A percentile compares a stretch with the other conserved stretches of the same genome.
phyloP scores from a whole-genome alignment of 768 basidiomycete species.

The Tephrocybe rancida region DNA sequence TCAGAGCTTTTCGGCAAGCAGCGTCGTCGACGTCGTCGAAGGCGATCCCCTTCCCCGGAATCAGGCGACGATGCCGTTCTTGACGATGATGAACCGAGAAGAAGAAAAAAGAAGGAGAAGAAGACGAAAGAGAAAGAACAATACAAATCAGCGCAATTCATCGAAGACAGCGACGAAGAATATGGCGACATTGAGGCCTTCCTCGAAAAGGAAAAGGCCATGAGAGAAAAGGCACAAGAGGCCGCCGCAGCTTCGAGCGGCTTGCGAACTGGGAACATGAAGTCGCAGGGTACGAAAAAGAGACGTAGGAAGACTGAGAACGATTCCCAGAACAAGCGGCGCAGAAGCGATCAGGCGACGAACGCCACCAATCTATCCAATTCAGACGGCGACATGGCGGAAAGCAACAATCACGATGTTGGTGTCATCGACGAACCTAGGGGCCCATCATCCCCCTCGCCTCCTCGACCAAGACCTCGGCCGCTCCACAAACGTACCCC shows the following conservation, averaged over 20 bases:
- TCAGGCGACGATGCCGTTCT: slow-evolving; percentile 13
- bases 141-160: slow-evolving; percentile 90
- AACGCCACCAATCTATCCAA: slow-evolving; percentile 17
- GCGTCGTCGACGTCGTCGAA: slow-evolving; percentile 45
- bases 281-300: slow-evolving; percentile 51
- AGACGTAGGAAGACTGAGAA: slow-evolving; percentile 42
- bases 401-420: slow-evolving; percentile 24
- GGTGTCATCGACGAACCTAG: background rate
- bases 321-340: slow-evolving; percentile 31
- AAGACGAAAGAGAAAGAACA: slow-evolving; percentile 63
- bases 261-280: slow-evolving; percentile 52
- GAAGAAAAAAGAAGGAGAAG: slow-evolving; percentile 65
- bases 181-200: slow-evolving; percentile 82
- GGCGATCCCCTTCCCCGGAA: slow-evolving; percentile 45
- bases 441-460: slow-evolving; percentile 31
- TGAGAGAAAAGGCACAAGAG: slow-evolving; percentile 56
- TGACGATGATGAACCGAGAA: slow-evolving; percentile 40
- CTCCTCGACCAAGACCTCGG: slow-evolving; percentile 45
- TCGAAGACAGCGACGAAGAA: slow-evolving; percentile 89
- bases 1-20: slow-evolving; percentile 74
- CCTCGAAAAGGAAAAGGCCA: slow-evolving; percentile 69
- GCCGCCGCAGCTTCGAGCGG: slow-evolving; percentile 45
- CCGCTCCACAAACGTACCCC: slow-evolving; percentile 16
- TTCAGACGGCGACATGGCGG: slow-evolving; percentile 20
- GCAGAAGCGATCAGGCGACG: slow-evolving; percentile 29